Evolutionary conservation across 768 basidiomycete genomes (phyloP).

Genomic region (Amyloporia xantha): DNA sequence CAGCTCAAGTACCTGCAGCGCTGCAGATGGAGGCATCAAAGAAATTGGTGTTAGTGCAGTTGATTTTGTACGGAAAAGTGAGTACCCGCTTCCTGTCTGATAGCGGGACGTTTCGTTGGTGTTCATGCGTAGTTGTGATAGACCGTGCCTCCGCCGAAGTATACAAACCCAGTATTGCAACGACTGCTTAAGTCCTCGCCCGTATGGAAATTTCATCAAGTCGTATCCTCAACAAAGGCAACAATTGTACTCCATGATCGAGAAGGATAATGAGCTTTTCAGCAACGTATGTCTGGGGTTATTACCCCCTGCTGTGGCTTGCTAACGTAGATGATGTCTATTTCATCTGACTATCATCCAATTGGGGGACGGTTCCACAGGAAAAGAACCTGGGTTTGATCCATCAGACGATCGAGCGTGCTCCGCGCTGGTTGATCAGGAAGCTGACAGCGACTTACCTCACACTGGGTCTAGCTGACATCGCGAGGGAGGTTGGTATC

Average conservation of each 20-base stretch:
- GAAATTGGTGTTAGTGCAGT: slow-evolving; percentile 72
- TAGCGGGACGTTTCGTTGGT: no score
- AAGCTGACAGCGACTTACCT: slow-evolving; percentile 80
- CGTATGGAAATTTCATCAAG: slow-evolving; percentile 57
- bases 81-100: slow-evolving; percentile 8
- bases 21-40: slow-evolving; percentile 85
- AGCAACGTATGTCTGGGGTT: no score
- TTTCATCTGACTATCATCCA: background rate
- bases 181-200: slow-evolving; percentile 61
- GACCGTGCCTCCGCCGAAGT: slow-evolving; percentile 58
- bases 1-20: slow-evolving; percentile 46
- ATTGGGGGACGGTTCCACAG: slow-evolving; percentile 25
- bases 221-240: slow-evolving; percentile 55
- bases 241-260: slow-evolving; percentile 38
- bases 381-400: slow-evolving; percentile 73
- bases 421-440: slow-evolving; percentile 73
- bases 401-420: slow-evolving; percentile 55
- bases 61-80: slow-evolving; percentile 74
- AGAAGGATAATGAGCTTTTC: slow-evolving; percentile 53
- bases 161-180: slow-evolving; percentile 51
- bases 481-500: slow-evolving; percentile 49
- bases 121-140: slow-evolving; percentile 12
- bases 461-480: slow-evolving; percentile 67
- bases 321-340: background rate
- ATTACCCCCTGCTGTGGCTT: no score